These are phyloP conservation scores for Trichoderma asperelloides DNA, from an alignment of 495 filamentous ascomycete genomes.

Conservation along the genomic window DNA sequence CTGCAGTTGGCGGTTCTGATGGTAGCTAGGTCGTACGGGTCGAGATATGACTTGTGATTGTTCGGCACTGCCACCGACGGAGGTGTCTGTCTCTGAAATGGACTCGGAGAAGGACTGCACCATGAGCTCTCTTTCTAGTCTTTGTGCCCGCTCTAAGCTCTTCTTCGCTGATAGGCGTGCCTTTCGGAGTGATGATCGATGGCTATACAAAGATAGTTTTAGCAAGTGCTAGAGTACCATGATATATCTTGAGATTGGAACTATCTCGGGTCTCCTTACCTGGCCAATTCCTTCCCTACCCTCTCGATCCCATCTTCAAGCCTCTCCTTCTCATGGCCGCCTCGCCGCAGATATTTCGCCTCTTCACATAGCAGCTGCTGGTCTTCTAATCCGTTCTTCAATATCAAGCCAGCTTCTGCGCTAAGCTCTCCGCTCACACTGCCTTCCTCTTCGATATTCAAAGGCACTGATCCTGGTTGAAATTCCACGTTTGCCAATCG, in stretches of 20 bases:
- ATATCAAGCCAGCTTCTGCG: constrained; percentile 67
- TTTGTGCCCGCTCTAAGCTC: constrained; percentile 60
- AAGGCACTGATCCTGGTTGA: constrained; percentile 48
- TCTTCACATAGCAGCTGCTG: constrained; percentile 75
- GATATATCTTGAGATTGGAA: not conserved
- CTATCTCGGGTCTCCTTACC: constrained; percentile 30
- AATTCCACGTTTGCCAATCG: constrained; percentile 63
- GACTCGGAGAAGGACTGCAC: constrained; percentile 50
- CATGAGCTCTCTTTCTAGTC: constrained; percentile 68
- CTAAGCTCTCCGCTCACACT: constrained; percentile 68
- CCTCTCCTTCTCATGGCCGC: constrained; percentile 44
- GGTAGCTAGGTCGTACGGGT: constrained; percentile 15
- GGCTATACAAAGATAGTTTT: constrained; percentile 34
- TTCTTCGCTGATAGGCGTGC: constrained; percentile 77
- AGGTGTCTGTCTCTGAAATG: constrained; percentile 27
- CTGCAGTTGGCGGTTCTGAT: constrained; percentile 13
- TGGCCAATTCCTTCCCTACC: constrained; percentile 58
- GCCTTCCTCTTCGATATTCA: constrained; percentile 41
- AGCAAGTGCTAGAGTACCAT: not conserved
- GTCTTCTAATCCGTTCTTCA: constrained; percentile 81
- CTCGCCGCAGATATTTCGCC: constrained; percentile 53
- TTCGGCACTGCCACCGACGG: constrained; percentile 13
- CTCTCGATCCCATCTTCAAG: constrained; percentile 54
- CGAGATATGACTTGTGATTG: constrained; percentile 15
- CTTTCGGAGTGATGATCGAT: constrained; percentile 66